A percentile compares a stretch with the other conserved stretches of the same genome.
Evolutionary conservation across 768 basidiomycete genomes (phyloP).

Genomic region (Lyophyllum decastes): DNA sequence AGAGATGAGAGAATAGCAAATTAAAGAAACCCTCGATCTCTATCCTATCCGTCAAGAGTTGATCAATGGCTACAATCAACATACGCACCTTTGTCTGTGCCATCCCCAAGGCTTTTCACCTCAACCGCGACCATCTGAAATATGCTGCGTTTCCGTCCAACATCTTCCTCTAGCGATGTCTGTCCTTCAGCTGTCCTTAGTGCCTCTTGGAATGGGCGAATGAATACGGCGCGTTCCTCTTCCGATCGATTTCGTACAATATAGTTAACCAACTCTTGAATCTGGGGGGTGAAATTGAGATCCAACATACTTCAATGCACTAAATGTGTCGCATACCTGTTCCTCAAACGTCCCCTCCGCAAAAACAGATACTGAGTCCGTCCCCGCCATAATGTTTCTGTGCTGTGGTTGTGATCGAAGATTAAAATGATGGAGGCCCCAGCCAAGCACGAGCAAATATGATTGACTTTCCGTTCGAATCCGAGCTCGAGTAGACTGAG

Average conservation of each 20-base stretch:
- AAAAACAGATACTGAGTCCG: conserved; percentile 83
- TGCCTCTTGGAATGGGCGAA: conserved; percentile 67
- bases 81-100: conserved; percentile 70
- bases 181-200: conserved; percentile 52
- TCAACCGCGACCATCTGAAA: conserved; percentile 62
- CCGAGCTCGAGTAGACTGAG: no score
- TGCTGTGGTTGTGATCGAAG: conserved; percentile 29
- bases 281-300: conserved; percentile 38
- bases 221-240: conserved; percentile 61
- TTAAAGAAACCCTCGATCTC: conserved; percentile 91
- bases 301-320: background rate
- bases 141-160: conserved; percentile 49
- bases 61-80: background rate
- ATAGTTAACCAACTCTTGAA: conserved; percentile 79
- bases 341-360: conserved; percentile 89
- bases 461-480: background rate
- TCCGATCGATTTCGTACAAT: conserved; percentile 66
- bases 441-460: conserved; percentile 39
- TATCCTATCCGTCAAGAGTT: conserved; percentile 24
- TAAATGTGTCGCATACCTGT: conserved; percentile 50
- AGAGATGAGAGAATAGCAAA: conserved; percentile 72
- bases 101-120: conserved; percentile 72
- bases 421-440: conserved; percentile 29
- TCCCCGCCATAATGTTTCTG: conserved; percentile 54
- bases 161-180: conserved; percentile 56